Evolutionary conservation across 2,329 filamentous ascomycete species (phyloP), one percentile per base, ranked within the genome.

Genomic region (Trichophyton equinum): DNA sequence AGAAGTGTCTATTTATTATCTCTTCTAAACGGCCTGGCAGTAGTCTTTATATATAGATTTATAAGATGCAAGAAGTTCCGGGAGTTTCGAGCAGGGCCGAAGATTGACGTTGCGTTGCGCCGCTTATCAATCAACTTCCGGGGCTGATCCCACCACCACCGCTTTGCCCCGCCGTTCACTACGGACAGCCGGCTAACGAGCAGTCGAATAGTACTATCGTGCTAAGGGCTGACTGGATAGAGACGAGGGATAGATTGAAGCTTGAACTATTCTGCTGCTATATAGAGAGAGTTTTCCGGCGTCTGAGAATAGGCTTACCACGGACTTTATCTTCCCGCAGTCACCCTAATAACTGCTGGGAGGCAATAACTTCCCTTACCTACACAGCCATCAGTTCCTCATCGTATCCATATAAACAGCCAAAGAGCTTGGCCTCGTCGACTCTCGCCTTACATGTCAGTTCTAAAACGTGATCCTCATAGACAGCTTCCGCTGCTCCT

Each of bases 401-500:
- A 15, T 44, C n/a, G 18, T 44, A 6, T 7, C 57, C 40, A n/a
- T 40, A 33, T 6, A 30, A 46, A 42, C 38, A 22, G 18, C 25
- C 40, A n/a, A 58, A 58, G 5, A 27, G 40, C 11, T 58, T n/a
- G 58, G 3, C 22, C 58, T 30, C 36, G 22, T n/a, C 58, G 25
- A 47, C 33, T 59, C 20, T 59, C 58, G 4, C 58, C 58, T 30
- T 38, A 27, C 58, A 49, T 59, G 4, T 59, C 44, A 25, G 57
- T 49, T 13, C n/a, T 27, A 2, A 44, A 44, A 44, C 44, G 40
- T 33, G 25, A 51, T 59, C 58, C 3, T 51, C 58, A 9, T 36
- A 57, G 4, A 27, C 13, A 18, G 25, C 4, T 33, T 36, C 27
- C 9, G 27, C 60, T 5, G 63, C 60, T 9, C 62, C 63, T 20